Conservation (phyloP, 1,284 basidiomycete species). For the Exobasidium rhododendri region DNA sequence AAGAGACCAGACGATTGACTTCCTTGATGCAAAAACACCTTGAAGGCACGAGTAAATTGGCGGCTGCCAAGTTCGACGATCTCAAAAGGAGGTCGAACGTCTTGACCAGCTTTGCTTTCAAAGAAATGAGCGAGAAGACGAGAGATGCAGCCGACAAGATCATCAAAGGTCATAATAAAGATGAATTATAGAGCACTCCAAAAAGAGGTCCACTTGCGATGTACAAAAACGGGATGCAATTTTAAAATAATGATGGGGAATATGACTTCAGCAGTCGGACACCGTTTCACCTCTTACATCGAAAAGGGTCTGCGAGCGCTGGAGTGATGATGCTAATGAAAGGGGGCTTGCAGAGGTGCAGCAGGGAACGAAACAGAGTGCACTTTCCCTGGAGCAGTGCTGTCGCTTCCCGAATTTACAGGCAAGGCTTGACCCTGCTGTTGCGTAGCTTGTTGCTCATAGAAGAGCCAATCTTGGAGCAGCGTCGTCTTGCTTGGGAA, state of each 20-base stretch:
- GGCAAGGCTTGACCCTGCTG: no score
- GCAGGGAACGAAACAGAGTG: no score
- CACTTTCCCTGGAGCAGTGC: no score
- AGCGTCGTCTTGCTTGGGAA: slow-evolving; percentile 33
- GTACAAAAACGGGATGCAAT: background rate
- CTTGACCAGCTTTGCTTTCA: slow-evolving; percentile 66
- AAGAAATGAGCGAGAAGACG: slow-evolving; percentile 13
- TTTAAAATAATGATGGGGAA: background rate
- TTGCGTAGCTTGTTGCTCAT: slow-evolving; percentile 31
- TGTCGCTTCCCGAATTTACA: no score
- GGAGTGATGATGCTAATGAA: no score
- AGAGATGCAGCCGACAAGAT: slow-evolving; percentile 11
- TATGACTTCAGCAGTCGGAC: no score
- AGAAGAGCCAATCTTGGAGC: slow-evolving; percentile 39
- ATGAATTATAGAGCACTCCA: slow-evolving; percentile 8
- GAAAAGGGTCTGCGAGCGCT: no score
- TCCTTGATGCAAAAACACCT: slow-evolving; percentile 69
- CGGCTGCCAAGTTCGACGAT: slow-evolving; percentile 81
- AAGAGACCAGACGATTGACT: slow-evolving; percentile 72
- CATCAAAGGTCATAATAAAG: slow-evolving; percentile 7
- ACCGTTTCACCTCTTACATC: no score
- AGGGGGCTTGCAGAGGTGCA: no score
- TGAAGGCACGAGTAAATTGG: slow-evolving; percentile 58
- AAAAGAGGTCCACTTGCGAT: background rate
- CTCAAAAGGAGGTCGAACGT: slow-evolving; percentile 85